Base-by-base conservation (phyloP, 1,284 basidiomycete species). In the Malassezia slooffiae region DNA sequence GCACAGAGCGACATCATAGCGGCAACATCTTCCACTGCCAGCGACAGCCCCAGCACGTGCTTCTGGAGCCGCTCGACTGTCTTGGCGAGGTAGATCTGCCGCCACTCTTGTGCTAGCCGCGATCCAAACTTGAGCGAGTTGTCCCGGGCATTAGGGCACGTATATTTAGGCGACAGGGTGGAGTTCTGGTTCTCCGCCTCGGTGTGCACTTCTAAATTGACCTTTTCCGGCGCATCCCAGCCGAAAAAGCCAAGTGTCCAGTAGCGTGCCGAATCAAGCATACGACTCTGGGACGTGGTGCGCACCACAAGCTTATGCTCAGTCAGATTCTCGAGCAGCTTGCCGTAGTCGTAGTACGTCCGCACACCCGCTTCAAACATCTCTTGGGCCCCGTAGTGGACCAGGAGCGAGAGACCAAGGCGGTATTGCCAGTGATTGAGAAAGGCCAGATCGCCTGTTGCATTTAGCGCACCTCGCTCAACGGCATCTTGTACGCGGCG, bases 181-280 rank as follows among this genome's bases (percentile, higher is more conserved):
- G 83, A 82, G 71, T 88, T 88, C 64, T 38, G 40, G 16, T 44
- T 39, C 17, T 50, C 51, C 11, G 43, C 48, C 26, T 64, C 61
- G 35, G 60, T 39, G 32, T 58, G 55, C n/a, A 64, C 46, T 38
- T 60, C 57, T 19, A 64, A 44, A 34, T 64, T 48, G 50, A 57
- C 42, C 44, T 53, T 46, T 28, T 37, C 34, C 5, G 60, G 46
- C 7, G 55, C 57, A 35, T 55, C 47, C 21, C 34, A 33, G 31
- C 53, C 52, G 21, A 56, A 57, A 52, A 58, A 57, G 17, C 58
- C 64, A 4, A 51, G 35, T 27, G 36, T 43, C 31, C 61, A 80
- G 52, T 70, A 83, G 77, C 86, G 82, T 3, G 83, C 83, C 0
- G 86, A 88, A 33, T 87, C 79, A 72, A 89, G 87, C 8, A 88